Percentiles rank a stretch among this genome's conserved stretches.
Evolutionary conservation across 2,329 filamentous ascomycete genomes (phyloP).

Genomic region (Aspergillus sojae): DNA sequence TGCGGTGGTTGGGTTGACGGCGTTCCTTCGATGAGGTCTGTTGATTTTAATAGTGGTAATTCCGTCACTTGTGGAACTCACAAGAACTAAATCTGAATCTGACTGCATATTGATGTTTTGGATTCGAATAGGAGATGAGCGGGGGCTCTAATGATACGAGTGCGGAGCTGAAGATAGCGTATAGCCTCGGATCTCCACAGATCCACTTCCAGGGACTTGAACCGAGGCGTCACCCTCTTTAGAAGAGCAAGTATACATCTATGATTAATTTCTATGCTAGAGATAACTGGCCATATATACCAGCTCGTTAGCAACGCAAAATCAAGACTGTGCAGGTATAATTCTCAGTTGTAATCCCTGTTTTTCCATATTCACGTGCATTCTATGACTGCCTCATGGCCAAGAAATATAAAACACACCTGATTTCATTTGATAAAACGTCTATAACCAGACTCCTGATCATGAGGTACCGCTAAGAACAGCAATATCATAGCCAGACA

Average conservation of each 20-base stretch:
- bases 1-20: constrained; percentile 43
- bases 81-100: background rate
- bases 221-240: background rate
- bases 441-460: background rate
- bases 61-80: background rate
- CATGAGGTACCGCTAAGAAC: background rate
- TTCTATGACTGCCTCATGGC: background rate
- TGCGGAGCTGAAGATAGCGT: background rate
- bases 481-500: background rate
- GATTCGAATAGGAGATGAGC: background rate
- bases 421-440: background rate
- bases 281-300: background rate
- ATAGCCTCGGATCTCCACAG: background rate
- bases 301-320: background rate
- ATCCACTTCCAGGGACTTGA: background rate
- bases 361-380: background rate
- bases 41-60: background rate
- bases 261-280: background rate
- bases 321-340: background rate
- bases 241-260: background rate
- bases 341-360: background rate
- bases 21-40: constrained; percentile 50
- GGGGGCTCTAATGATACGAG: background rate
- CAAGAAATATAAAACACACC: background rate
- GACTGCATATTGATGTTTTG: background rate